phyloP scores from a whole-genome alignment of 1,139 yeast species.

The Magnusiomyces ingens region DNA sequence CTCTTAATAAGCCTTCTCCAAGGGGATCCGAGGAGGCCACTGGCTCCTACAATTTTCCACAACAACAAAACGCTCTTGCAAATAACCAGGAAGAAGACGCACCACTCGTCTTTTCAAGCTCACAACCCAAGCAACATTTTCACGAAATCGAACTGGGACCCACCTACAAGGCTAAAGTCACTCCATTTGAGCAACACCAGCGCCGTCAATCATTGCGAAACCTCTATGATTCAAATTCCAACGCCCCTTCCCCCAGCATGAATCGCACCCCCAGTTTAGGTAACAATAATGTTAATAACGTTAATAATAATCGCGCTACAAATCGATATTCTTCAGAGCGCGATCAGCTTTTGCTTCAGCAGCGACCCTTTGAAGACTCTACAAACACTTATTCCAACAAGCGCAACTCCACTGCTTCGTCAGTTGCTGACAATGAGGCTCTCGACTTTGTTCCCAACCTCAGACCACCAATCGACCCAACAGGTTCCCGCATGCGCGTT shows the following conservation, averaged over 20 bases:
- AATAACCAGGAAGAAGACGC: not conserved
- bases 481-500: constrained; percentile 14
- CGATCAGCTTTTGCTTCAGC: not conserved
- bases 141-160: constrained; percentile 13
- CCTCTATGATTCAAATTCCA: no score
- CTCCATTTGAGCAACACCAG: constrained; percentile 9
- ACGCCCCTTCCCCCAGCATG: no score
- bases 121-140: constrained; percentile 10
- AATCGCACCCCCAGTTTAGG: no score
- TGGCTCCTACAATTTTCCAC: not conserved
- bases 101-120: constrained; percentile 1
- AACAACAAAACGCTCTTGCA: not conserved
- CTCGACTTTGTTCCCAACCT: constrained; percentile 16
- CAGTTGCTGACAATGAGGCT: constrained; percentile 10
- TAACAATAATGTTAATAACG: not conserved
- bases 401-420: no score
- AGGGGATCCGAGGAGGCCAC: not conserved
- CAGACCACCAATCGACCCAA: constrained; percentile 14
- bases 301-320: constrained; percentile 3
- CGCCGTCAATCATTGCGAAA: not conserved
- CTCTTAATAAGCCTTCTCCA: constrained; percentile 8
- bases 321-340: not conserved
- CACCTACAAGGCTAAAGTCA: constrained; percentile 14
- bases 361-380: constrained; percentile 1
- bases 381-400: no score